Conservation (phyloP, 2,329 filamentous ascomycete species). For the Arthrocladium fulminans region DNA sequence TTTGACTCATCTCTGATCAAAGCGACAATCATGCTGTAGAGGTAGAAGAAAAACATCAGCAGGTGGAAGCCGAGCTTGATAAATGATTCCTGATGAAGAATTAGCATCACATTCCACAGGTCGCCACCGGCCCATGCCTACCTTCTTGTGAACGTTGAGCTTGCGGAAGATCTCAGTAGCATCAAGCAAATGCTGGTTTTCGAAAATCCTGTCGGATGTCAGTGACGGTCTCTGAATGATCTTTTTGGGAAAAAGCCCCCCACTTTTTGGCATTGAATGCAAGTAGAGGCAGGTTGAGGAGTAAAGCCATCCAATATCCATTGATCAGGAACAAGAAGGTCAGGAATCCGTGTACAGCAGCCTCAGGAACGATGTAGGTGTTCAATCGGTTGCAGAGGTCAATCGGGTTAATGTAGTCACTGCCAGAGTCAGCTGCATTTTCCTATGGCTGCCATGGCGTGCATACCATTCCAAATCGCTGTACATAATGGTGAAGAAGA, state of each 20-base stretch:
- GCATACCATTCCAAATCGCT: conserved; percentile 97
- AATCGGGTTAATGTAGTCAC: conserved; percentile 99
- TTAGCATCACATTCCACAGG: conserved; percentile 5
- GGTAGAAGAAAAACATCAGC: conserved; percentile 99
- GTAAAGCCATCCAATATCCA: conserved; percentile 90
- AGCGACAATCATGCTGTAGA: conserved; percentile 97
- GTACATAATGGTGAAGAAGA: conserved; percentile 99
- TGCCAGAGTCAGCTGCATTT: conserved; percentile 32
- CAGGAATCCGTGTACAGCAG: conserved; percentile 90
- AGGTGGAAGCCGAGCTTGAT: conserved; percentile 98
- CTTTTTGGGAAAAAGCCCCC: conserved; percentile 34
- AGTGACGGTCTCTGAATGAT: not conserved
- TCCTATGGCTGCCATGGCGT: not conserved
- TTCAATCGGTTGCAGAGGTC: conserved; percentile 99
- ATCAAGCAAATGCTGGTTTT: conserved; percentile 93
- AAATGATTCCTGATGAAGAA: conserved; percentile 74
- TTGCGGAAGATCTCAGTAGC: conserved; percentile 99
- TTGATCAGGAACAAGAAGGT: conserved; percentile 96
- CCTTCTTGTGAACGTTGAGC: conserved; percentile 98
- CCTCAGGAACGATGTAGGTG: conserved; percentile 98
- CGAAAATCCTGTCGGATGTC: conserved; percentile 62
- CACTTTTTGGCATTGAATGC: conserved; percentile 98
- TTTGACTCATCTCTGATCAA: conserved; percentile 90
- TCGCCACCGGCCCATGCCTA: conserved; percentile 29
- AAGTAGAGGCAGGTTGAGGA: conserved; percentile 85